Conservation (phyloP, 2,329 filamentous ascomycete genomes). For the Chaetothyriales sp. region DNA sequence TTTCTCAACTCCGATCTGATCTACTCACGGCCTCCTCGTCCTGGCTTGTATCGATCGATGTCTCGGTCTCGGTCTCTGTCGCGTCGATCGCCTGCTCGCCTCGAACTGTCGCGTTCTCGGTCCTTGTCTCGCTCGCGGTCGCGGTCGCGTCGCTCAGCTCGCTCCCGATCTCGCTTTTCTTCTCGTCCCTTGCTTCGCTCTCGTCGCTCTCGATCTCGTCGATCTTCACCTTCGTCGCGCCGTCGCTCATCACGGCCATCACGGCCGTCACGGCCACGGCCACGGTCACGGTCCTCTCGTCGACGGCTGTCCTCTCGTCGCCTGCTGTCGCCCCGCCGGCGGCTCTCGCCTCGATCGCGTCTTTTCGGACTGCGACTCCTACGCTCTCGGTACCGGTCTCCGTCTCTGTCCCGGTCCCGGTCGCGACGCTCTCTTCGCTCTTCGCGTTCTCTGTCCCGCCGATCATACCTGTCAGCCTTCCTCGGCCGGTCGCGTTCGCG, state of each 20-base stretch:
- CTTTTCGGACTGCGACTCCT: conserved; percentile 15
- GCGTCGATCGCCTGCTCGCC: conserved; percentile 4
- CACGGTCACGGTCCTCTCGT: conserved; percentile 11
- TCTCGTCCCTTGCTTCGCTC: conserved; percentile 14
- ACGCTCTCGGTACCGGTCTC: conserved; percentile 10
- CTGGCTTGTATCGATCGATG: conserved; percentile 17
- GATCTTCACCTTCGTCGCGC: conserved; percentile 1
- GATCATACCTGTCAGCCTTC: background rate
- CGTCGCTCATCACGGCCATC: background rate
- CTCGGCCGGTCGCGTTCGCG: conserved; percentile 4
- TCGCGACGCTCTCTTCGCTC: background rate
- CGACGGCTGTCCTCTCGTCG: conserved; percentile 13
- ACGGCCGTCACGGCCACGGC: conserved; percentile 16
- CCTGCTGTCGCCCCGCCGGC: conserved; percentile 10
- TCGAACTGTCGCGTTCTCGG: conserved; percentile 5
- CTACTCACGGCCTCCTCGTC: conserved; percentile 2
- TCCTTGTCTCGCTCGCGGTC: conserved; percentile 6
- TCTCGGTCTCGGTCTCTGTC: conserved; percentile 8
- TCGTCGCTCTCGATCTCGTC: conserved; percentile 9
- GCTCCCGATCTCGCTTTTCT: conserved; percentile 6
- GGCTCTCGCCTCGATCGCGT: conserved; percentile 8
- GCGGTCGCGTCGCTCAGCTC: conserved; percentile 1
- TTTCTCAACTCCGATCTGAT: background rate
- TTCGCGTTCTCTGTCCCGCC: background rate
- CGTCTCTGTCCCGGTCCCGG: conserved; percentile 7